Percentiles rank a stretch among this genome's conserved stretches.
Evolutionary conservation across 352 stramenopile species (phyloP).

Genomic region (Phytophthora sp.): DNA sequence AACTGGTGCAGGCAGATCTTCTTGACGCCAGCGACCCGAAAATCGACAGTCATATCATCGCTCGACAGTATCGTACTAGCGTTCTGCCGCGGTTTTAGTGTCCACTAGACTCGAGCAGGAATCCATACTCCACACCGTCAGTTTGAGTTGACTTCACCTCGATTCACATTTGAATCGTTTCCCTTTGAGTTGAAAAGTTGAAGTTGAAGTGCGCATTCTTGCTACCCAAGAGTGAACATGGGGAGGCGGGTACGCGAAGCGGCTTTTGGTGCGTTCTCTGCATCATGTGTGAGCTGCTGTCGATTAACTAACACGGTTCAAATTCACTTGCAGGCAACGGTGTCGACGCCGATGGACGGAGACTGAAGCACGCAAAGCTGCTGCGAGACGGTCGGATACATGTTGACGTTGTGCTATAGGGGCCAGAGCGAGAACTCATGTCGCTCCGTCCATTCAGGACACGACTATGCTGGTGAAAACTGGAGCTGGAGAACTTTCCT

Average conservation of each 20-base stretch:
- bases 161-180: slow-evolving; percentile 10
- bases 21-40: no score
- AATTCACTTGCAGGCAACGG: neutral
- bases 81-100: slow-evolving; percentile 26
- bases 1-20: no score
- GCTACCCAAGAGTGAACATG: slow-evolving; percentile 20
- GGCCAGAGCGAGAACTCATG: neutral
- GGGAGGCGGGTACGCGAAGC: slow-evolving; percentile 29
- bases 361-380: slow-evolving; percentile 30
- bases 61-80: no score
- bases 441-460: slow-evolving; percentile 5
- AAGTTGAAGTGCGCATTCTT: slow-evolving; percentile 36
- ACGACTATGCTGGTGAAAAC: neutral
- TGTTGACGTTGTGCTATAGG: neutral
- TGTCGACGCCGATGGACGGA: neutral
- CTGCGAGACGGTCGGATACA: slow-evolving; percentile 12
- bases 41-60: no score
- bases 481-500: slow-evolving; percentile 32
- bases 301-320: neutral
- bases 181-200: slow-evolving; percentile 1
- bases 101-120: no score
- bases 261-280: slow-evolving; percentile 11
- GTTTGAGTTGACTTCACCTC: neutral
- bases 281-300: neutral
- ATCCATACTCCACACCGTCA: neutral